Evolutionary conservation across 1,284 basidiomycete genomes (phyloP), one percentile per base, ranked within the genome.

Genomic region (Austropuccinia psidii): DNA sequence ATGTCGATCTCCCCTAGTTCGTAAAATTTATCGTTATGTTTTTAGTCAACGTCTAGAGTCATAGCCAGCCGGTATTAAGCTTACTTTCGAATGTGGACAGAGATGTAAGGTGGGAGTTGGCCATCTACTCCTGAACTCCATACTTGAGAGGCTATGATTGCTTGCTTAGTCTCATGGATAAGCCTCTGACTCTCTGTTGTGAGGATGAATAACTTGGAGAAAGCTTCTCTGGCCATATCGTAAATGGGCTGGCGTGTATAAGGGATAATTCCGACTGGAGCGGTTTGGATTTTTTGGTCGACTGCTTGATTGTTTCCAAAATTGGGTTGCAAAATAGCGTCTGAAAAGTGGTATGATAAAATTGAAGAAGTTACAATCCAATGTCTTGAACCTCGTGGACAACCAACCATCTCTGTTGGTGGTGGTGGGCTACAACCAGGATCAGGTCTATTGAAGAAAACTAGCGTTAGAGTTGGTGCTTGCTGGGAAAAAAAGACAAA

Each of bases 81-180:
- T 65, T 17, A 73, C 70, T 73, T 73, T 64, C 70, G 70, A 55
- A 64, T 57, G 35, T 73, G 70, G 35, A 73, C 70, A 31, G 70
- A 64, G 17, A 73, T 62, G 39, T 55, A 73, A 17, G 70, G 70
- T 13, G 70, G 60, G 9, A 73, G 60, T 21, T 64, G 27, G 17
- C 31, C 47, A 19, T 57, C 11, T 9, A 31, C n/a, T 37, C 50
- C 62, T 19, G 43, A 24, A 8, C 60, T 61, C 61, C 70, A 73
- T 41, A 58, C 24, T 0, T 37, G 29, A 35, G 70, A 65, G 17
- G 64, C 21, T 24, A 65, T 54, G 33, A 73, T 73, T 6, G 64
- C 61, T 35, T 65, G 35, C 49, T 65, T 73, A 3, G 70, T 73
- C 31, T 55, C 27, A 1, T 43, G 58, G n/a, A 73, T 65, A 27